Conservation (phyloP, 2,329 filamentous ascomycete species). For the Microdochium nivale region DNA sequence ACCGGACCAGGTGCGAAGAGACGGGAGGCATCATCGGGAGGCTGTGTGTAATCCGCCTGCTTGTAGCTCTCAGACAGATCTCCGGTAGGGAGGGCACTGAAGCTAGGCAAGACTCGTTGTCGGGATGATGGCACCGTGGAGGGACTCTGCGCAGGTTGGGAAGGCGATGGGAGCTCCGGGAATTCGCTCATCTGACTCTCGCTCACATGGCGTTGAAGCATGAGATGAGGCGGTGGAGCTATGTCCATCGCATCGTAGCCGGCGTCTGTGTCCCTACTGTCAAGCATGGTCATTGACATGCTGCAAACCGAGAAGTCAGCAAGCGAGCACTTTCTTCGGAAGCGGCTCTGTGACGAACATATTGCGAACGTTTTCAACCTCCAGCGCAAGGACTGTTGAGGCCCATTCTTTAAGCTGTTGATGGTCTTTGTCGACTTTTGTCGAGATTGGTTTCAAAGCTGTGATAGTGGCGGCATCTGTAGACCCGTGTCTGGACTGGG, state of each 20-base stretch:
- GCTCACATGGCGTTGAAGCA: background rate
- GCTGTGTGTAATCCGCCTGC: background rate
- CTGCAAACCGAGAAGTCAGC: background rate
- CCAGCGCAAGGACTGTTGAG: background rate
- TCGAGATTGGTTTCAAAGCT: background rate
- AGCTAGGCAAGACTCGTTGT: background rate
- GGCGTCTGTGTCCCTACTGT: background rate
- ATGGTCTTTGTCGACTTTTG: background rate
- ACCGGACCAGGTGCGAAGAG: background rate
- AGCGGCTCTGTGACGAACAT: background rate
- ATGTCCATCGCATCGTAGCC: background rate
- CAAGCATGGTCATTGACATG: background rate
- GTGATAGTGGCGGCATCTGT: too few species aligned
- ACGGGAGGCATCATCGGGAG: background rate
- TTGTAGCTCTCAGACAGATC: background rate
- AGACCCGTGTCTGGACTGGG: too few species aligned
- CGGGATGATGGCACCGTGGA: background rate
- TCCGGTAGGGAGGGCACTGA: background rate
- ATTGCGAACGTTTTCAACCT: background rate
- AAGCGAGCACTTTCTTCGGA: background rate
- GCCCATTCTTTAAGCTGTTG: background rate
- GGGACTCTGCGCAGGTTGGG: background rate
- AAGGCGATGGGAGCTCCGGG: background rate
- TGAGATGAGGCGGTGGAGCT: background rate
- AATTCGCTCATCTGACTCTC: background rate